Conservation (phyloP, 805 yeast species). For the Candida sphagnicola region DNA sequence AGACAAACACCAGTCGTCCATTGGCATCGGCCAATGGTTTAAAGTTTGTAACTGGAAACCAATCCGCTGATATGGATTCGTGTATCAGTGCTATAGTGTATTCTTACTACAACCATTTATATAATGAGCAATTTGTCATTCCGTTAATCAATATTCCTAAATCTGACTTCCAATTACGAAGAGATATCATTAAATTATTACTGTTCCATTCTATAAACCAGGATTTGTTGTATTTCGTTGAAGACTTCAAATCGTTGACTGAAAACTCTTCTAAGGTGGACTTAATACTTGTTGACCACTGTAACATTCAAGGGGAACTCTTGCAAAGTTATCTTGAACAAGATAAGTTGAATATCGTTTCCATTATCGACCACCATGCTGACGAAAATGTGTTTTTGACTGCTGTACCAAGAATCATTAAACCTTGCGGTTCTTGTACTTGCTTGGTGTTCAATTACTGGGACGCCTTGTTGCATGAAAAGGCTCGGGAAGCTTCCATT, state of each 20-base stretch:
- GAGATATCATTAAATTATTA: constrained; percentile 63
- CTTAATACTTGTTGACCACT: constrained; percentile 80
- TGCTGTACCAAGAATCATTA: constrained; percentile 60
- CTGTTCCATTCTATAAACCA: constrained; percentile 41
- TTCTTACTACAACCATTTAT: constrained; percentile 51
- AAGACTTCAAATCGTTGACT: constrained; percentile 48
- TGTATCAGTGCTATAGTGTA: constrained; percentile 71
- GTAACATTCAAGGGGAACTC: constrained; percentile 53
- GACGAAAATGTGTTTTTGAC: constrained; percentile 53
- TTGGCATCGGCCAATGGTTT: constrained; percentile 17
- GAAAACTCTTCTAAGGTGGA: constrained; percentile 19
- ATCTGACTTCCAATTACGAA: constrained; percentile 62
- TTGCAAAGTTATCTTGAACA: constrained; percentile 24
- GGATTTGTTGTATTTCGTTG: constrained; percentile 56
- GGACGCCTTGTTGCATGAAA: constrained; percentile 23
- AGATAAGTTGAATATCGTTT: constrained; percentile 34
- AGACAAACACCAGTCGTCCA: constrained; percentile 12
- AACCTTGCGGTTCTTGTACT: constrained; percentile 73
- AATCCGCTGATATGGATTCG: constrained; percentile 86
- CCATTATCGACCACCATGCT: constrained; percentile 85
- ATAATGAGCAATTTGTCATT: constrained; percentile 33
- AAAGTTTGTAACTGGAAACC: constrained; percentile 74
- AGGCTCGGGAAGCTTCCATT: constrained; percentile 24
- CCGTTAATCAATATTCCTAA: constrained; percentile 76
- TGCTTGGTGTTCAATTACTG: constrained; percentile 68